Conservation (phyloP, 177 flowering plant genomes). For the Vitis hybrid region DNA sequence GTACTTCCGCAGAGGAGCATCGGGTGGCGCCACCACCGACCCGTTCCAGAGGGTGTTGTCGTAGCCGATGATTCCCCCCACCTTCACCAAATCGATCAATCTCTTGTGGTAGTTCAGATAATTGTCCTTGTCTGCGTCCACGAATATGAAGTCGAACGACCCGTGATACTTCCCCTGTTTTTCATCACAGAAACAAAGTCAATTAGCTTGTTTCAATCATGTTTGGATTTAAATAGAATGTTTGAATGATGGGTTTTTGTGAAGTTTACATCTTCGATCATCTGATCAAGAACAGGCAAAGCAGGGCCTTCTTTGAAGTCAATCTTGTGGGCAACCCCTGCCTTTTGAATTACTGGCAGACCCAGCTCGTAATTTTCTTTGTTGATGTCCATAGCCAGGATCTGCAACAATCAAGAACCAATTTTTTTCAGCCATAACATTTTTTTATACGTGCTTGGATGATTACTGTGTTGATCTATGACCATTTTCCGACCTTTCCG, state of each 20-base stretch:
- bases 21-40: slow-evolving; percentile 47
- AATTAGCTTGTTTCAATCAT: background rate
- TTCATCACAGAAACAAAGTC: background rate
- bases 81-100: slow-evolving; percentile 48
- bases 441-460: background rate
- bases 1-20: slow-evolving; percentile 44
- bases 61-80: slow-evolving; percentile 58
- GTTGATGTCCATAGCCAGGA: slow-evolving; percentile 54
- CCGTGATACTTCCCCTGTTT: slow-evolving; percentile 43
- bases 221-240: background rate
- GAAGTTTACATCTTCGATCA: slow-evolving; percentile 40
- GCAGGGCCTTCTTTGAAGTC: slow-evolving; percentile 63
- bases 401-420: slow-evolving; percentile 21
- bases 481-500: slow-evolving; percentile 38
- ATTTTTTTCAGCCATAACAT: background rate
- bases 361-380: slow-evolving; percentile 51
- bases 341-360: slow-evolving; percentile 41
- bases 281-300: slow-evolving; percentile 45
- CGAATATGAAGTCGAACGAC: slow-evolving; percentile 49
- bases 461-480: background rate
- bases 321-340: slow-evolving; percentile 59
- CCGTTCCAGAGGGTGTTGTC: slow-evolving; percentile 70
- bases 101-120: slow-evolving; percentile 60
- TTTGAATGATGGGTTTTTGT: background rate
- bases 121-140: slow-evolving; percentile 67